Evolutionary conservation across 805 yeast species (phyloP), one percentile per base, ranked within the genome.

Genomic region (Nakazawaea laoshanensis): DNA sequence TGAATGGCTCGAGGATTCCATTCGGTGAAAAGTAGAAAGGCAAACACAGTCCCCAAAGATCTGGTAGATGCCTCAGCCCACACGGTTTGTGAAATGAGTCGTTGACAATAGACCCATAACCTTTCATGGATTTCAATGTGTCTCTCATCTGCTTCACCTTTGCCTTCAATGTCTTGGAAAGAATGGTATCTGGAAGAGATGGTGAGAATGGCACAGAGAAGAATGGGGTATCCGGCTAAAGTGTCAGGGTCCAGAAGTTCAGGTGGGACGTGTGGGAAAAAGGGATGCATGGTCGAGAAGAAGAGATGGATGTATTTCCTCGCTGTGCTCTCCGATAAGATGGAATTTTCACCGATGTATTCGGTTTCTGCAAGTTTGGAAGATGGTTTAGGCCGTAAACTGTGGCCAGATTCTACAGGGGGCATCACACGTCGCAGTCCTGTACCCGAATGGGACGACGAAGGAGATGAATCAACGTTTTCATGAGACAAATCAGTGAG

Each of bases 1-100:
- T 87, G 96, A 39, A 87, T 86, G 3, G 95, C 95, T 34, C 95
- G 62, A 3, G 96, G 96, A 45, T 87, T 86, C 97, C 97, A 88
- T 53, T 89, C 96, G 0, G 95, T 83, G 45, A 85, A 79, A 12
- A 88, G 60, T 31, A 88, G 55, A 48, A 88, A 84, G 1, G 96
- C 88, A 39, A 82, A 66, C 5, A 87, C 77, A 0, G 96, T 85
- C 1, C 95, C 96, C 3, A 87, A 71, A 0, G 92, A 79, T 41
- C 95, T 61, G 5, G 92, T 82, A 38, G 84, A 77, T 1, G 94
- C 92, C 49, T 85, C 95, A 1, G 94, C 95, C 96, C 95, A 87
- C 4, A 85, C 87, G 0, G 94, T 78, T 53, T 80, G 84, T 3
- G 94, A 81, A 26, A 86, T 78, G 38, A 85, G 61, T 40, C 77